Base-by-base conservation (phyloP, 2,329 filamentous ascomycete genomes). In the Nothophaeocryptopus gaeumannii region DNA sequence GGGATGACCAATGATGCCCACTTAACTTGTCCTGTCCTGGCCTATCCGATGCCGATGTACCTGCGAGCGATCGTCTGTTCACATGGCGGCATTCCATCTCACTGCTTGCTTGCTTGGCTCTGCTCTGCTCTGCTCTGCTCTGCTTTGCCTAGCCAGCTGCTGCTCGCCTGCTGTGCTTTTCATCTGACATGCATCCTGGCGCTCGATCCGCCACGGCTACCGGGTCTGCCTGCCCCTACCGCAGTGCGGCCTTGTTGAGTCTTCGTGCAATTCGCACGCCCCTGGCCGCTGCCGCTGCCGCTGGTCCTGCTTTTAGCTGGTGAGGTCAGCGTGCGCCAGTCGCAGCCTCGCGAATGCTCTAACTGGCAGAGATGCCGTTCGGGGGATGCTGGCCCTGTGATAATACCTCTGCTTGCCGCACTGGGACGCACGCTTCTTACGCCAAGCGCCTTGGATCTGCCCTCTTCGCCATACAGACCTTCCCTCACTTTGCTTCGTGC, bases 101-200 rank as follows among this genome's bases (percentile, higher is more conserved):
- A 26, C 20, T 26, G 7, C 20, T 7, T 26, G n/a, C n/a, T n/a
- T n/a, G n/a, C n/a, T n/a, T n/a, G n/a, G 20, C 20, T 7, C 20
- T 26, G 20, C 20, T 14, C 11, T 9, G 37, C 37, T 14, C 20
- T 26, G 20, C 20, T 7, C 20, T 26, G 20, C 20, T 14, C 11
- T 9, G 37, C 37, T 14, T 39, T 14, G 20, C 36, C 10, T 39
- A 7, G 20, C 36, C 33, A 5, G 33, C 33, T 35, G 33, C 33
- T 35, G 33, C 14, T 39, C 36, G 36, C 36, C 12, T n/a, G 10
- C 36, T 39, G 36, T 16, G 13, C 5, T 16, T 13, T 39, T 26
- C 20, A 46, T 42, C 42, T 51, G 48, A 51, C 48, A 51, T 47
- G 50, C 39, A 39, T 40, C 45, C 32, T 44, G 38, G 45, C 14